Base-by-base conservation (phyloP, 352 stramenopile genomes). In the Phytopythium oedochilum region DNA sequence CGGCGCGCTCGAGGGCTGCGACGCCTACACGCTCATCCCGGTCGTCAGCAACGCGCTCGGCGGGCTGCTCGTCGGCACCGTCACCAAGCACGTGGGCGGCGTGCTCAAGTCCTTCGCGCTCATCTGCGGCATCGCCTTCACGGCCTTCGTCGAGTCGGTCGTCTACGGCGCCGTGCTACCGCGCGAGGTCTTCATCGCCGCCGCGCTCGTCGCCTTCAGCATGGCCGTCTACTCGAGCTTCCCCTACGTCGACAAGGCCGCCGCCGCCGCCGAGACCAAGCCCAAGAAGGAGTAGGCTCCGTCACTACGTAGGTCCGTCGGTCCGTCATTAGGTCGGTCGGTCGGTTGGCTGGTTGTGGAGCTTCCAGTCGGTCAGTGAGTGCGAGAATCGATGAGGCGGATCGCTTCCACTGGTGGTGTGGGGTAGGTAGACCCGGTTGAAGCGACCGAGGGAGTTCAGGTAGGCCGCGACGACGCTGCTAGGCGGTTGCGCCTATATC, bases 41-140 rank as follows among this genome's bases (percentile, higher is more conserved):
- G 78, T 95, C 3, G 53, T 94, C 26, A 83, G 70, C 48, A 93
- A 93, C 55, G 87, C 87, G 1, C 42, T 87, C 28, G 88, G 88
- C 20, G 88, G 88, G 0, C 58, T 97, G 40, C 67, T 97, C 26
- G 88, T 97, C 11, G 87, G 88, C 34, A 80, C 86, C 23, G 86
- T 96, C 38, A 96, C 87, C 15, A 96, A 96, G 59, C 71, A 95
- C 53, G 78, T 92, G 7, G 88, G 88, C n/a, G 88, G 86, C n/a
- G 86, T 97, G 45, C 67, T 92, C 58, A 97, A 97, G 64, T 92
- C 83, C 5, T 97, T 96, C 48, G 81, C 86, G 14, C 64, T 97
- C 35, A 89, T 97, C 46, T 83, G 80, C 32, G 88, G 88, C 35
- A 97, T 96, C 52, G 71, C 89, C 26, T 87, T 95, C 60, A 96